Evolutionary conservation across 2,329 filamentous ascomycete species (phyloP).

Genomic region (Colletotrichum navitas): DNA sequence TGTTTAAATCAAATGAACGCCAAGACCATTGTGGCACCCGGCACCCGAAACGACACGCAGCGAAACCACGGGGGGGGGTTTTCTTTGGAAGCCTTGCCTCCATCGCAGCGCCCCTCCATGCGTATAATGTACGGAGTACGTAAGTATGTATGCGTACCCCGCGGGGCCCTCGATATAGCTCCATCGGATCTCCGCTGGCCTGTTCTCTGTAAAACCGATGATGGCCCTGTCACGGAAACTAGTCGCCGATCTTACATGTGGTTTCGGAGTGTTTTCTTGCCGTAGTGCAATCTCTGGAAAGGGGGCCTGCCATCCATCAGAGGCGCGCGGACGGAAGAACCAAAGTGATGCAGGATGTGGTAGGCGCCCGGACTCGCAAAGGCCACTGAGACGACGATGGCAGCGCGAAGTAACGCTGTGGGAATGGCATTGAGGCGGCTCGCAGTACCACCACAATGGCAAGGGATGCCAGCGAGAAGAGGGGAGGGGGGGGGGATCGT

Average conservation of each 20-base stretch:
- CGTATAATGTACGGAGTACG: too few species aligned
- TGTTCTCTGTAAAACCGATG: background rate
- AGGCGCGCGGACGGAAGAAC: background rate
- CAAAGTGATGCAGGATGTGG: background rate
- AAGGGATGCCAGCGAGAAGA: conserved; percentile 1
- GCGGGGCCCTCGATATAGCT: background rate
- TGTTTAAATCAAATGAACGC: too few species aligned
- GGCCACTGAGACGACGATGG: background rate
- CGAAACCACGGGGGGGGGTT: too few species aligned
- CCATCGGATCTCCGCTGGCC: conserved; percentile 12
- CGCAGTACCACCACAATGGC: background rate
- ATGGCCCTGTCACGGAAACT: background rate
- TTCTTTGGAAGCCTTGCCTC: background rate
- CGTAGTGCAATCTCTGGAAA: background rate
- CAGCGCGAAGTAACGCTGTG: conserved; percentile 13
- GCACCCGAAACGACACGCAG: conserved; percentile 3
- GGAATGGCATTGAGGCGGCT: background rate
- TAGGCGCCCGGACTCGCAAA: background rate
- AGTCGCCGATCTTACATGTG: background rate
- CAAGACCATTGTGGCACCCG: too few species aligned
- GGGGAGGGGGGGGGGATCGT: background rate
- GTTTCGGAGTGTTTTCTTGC: background rate
- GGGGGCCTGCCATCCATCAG: background rate
- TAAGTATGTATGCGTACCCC: too few species aligned
- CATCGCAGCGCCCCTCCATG: background rate